These are phyloP conservation scores for Cutaneotrichosporon arboriforme DNA, from an alignment of 1,284 basidiomycete species.

Conservation along the genomic window DNA sequence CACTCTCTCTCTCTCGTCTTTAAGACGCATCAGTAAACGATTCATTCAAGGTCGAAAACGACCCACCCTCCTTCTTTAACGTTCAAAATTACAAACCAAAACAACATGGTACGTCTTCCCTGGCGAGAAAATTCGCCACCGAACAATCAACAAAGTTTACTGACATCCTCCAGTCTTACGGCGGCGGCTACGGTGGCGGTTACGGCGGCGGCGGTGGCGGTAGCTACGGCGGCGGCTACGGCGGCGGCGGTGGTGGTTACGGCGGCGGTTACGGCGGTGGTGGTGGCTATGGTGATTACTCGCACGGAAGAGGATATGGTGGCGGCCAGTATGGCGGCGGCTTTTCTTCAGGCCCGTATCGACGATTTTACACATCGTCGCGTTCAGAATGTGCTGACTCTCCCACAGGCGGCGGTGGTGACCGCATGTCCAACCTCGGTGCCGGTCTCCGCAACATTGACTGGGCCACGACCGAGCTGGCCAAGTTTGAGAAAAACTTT, in stretches of 20 bases:
- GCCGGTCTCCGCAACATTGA: constrained; percentile 76
- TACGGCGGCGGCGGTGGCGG: constrained; percentile 48
- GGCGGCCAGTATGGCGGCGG: constrained; percentile 40
- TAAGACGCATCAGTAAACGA: not conserved
- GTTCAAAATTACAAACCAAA: constrained; percentile 1
- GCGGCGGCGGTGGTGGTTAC: constrained; percentile 19
- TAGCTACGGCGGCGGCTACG: constrained; percentile 35
- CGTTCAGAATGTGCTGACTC: constrained; percentile 12
- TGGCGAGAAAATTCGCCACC: not conserved
- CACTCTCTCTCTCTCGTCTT: not conserved
- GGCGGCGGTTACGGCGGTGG: constrained; percentile 17
- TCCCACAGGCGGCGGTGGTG: constrained; percentile 51
- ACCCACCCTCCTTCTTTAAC: constrained; percentile 1
- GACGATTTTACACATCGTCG: constrained; percentile 32
- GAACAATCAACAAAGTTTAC: not conserved
- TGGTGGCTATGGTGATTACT: constrained; percentile 51
- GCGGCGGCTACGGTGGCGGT: constrained; percentile 33
- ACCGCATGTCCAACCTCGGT: constrained; percentile 80
- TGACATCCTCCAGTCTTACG: constrained; percentile 32
- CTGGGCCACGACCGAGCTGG: constrained; percentile 67
- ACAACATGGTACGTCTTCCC: constrained; percentile 4
- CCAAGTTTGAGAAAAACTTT: constrained; percentile 77
- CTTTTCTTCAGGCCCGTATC: constrained; percentile 27
- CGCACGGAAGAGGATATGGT: constrained; percentile 43
- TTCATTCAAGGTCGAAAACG: not conserved